phyloP scores from a whole-genome alignment of 441 rosid species.

The Cnidoscolus chayamansa region DNA sequence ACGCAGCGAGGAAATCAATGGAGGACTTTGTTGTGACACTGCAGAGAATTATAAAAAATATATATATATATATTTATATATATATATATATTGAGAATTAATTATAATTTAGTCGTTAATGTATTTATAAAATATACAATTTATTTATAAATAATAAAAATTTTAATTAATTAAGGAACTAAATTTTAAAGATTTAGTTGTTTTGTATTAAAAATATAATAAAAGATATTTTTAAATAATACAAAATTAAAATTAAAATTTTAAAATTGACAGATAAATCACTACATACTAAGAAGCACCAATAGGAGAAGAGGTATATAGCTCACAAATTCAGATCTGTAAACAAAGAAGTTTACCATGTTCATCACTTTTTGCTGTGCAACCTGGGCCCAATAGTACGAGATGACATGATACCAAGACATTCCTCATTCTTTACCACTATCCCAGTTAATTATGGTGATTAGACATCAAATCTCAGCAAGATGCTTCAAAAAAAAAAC shows the following conservation, averaged over 20 bases:
- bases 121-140: no score
- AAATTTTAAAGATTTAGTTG: no score
- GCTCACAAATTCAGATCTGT: not conserved
- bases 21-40: not conserved
- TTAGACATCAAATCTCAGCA: conserved; percentile 15
- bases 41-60: no score
- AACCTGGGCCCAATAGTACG: conserved; percentile 14
- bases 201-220: no score
- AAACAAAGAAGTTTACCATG: not conserved
- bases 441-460: not conserved
- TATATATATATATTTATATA: not conserved
- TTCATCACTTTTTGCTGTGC: conserved; percentile 1
- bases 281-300: not conserved
- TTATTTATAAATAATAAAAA: no score
- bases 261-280: no score
- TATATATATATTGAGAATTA: no score
- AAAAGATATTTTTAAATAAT: no score
- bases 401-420: not conserved
- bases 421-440: conserved; percentile 10
- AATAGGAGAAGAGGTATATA: not conserved
- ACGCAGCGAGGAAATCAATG: conserved; percentile 8
- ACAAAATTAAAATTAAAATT: no score
- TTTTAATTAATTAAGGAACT: no score
- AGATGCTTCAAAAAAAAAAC: conserved; percentile 18
- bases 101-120: no score